Base-by-base conservation (phyloP, 352 stramenopile species). In the Phytophthora pluvialis region DNA sequence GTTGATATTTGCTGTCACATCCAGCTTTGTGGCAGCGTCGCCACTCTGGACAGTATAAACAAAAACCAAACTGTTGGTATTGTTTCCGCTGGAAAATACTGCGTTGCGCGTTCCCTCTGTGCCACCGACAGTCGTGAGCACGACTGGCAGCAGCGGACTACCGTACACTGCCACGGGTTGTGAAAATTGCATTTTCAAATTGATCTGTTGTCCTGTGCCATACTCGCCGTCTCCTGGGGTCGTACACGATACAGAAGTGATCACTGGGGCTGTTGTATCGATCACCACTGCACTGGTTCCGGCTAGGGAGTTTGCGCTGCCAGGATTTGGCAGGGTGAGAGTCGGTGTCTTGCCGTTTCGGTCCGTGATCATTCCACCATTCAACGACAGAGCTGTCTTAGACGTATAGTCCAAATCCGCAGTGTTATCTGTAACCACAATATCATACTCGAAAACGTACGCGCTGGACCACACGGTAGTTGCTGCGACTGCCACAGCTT, bases 371-470 rank as follows among this genome's bases (percentile, higher is more conserved):
- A 51, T 77, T 4, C 82, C 86, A 11, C 68, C 75, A 45, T 72
- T 85, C 4, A 92, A 42, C 4, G 54, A 72, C 15, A 96, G 55
- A 16, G 88, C 70, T 15, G 44, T 65, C 16, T 77, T 88, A 2
- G 80, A 92, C 0, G 71, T 64, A 44, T 93, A 96, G 12, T 93
- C 78, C 25, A 96, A 49, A 40, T 91, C 78, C 0, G 46, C 52
- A 0, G 82, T 66, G 11, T 48, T 61, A 35, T 96, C 84, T 1
- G 79, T 90, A 0, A 59, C 39, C 1, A 78, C 66, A 21, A 94
- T 77, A 10, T 79, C 76, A 60, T 96, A 96, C 45, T 86, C 67
- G 59, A 96, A 96, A 21, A 79, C 46, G 25, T 91, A 70, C 10
- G 57, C 70, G 2, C 32, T 85, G 0, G 81, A 75, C 86, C 86